Conservation (phyloP, 768 basidiomycete species). For the Hemileccinum impolitum region DNA sequence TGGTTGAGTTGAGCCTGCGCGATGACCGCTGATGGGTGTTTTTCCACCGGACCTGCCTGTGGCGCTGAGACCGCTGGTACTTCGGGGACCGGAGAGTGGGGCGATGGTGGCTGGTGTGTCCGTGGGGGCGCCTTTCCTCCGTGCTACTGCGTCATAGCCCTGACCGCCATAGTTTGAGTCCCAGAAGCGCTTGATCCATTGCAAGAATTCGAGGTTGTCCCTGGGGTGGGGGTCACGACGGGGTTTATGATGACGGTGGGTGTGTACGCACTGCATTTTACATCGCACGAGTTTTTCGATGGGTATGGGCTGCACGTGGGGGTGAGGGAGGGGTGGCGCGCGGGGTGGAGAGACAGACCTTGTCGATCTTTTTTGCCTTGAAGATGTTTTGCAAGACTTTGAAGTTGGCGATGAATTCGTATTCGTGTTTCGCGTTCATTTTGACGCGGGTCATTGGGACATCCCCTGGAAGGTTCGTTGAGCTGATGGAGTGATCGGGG, state of each 20-base stretch:
- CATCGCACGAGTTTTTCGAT: slow-evolving; percentile 96
- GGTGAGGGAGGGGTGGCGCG: neutral
- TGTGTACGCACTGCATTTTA: slow-evolving; percentile 89
- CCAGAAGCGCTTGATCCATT: slow-evolving; percentile 98
- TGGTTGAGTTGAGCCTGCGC: slow-evolving; percentile 62
- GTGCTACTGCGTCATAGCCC: slow-evolving; percentile 79
- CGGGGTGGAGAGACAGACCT: slow-evolving; percentile 43
- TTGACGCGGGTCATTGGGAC: slow-evolving; percentile 90
- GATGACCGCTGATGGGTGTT: slow-evolving; percentile 68
- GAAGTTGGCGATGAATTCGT: slow-evolving; percentile 93
- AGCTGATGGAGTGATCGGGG: slow-evolving; percentile 8
- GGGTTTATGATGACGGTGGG: neutral
- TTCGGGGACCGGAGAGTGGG: slow-evolving; percentile 48
- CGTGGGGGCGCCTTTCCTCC: slow-evolving; percentile 73
- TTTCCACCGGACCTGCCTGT: slow-evolving; percentile 58
- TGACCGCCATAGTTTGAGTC: slow-evolving; percentile 87
- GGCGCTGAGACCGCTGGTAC: slow-evolving; percentile 35
- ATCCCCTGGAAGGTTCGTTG: slow-evolving; percentile 55
- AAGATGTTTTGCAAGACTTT: slow-evolving; percentile 93
- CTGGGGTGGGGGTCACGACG: slow-evolving; percentile 36
- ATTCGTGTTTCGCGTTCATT: slow-evolving; percentile 94
- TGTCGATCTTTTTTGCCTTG: slow-evolving; percentile 91
- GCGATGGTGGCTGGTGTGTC: slow-evolving; percentile 79
- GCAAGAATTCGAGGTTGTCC: slow-evolving; percentile 97
- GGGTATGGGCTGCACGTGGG: slow-evolving; percentile 69